These are phyloP conservation scores for Cokeromyces recurvatus DNA, from an alignment of 371 early-diverging fungal species.

Conservation along the genomic window DNA sequence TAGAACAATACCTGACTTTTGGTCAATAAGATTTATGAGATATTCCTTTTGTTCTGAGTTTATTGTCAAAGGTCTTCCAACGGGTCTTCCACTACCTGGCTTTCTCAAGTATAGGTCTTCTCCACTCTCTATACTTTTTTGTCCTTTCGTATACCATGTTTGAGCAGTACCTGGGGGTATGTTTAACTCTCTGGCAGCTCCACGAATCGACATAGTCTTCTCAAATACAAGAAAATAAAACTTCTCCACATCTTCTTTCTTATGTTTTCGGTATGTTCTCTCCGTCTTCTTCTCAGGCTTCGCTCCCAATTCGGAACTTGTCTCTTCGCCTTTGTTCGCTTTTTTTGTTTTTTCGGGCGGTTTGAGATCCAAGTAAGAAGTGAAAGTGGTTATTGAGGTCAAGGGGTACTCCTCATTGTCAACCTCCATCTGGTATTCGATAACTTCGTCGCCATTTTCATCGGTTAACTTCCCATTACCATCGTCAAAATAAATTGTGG, in stretches of 20 bases:
- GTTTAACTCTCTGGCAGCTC: slow-evolving; percentile 2
- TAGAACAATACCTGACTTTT: slow-evolving; percentile 6
- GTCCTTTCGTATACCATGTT: slow-evolving; percentile 4
- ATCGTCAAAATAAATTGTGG: slow-evolving; percentile 2
- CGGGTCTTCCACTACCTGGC: slow-evolving; percentile 7
- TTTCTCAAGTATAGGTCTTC: slow-evolving; percentile 4
- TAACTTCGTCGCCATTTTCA: slow-evolving; percentile 6
- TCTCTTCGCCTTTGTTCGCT: not conserved
- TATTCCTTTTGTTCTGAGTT: slow-evolving; percentile 3
- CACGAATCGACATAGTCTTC: slow-evolving; percentile 7
- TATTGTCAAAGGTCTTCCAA: slow-evolving; percentile 1
- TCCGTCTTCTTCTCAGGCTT: not conserved
- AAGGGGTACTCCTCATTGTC: slow-evolving; percentile 12
- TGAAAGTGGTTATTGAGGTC: slow-evolving; percentile 4
- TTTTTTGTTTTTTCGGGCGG: slow-evolving; percentile 3
- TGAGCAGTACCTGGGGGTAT: slow-evolving; percentile 2
- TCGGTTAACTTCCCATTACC: slow-evolving; percentile 7
- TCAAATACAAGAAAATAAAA: slow-evolving; percentile 12
- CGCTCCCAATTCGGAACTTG: not conserved
- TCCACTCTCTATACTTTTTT: slow-evolving; percentile 3
- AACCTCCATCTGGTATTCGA: slow-evolving; percentile 13
- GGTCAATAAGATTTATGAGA: not conserved
- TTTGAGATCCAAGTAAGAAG: slow-evolving; percentile 5
- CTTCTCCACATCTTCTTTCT: slow-evolving; percentile 5
- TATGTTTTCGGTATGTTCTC: slow-evolving; percentile 5